These are phyloP conservation scores for Hypomyces perniciosus DNA, from an alignment of 2,329 filamentous ascomycete species.

Conservation along the genomic window DNA sequence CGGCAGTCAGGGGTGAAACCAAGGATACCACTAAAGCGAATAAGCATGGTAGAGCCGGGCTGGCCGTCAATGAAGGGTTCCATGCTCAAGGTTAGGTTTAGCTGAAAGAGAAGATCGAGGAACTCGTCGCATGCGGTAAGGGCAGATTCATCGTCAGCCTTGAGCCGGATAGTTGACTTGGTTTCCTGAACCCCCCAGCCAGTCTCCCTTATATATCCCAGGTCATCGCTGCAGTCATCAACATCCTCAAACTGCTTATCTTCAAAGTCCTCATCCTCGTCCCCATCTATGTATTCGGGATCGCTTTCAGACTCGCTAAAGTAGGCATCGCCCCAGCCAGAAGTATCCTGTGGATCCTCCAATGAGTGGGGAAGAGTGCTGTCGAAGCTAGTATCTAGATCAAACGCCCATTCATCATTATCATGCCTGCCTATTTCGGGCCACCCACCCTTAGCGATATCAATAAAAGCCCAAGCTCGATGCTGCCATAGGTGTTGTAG, in stretches of 20 bases:
- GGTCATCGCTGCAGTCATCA: too few relatives aligned
- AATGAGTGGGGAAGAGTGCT: neutral
- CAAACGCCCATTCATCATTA: neutral
- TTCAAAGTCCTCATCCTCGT: too few relatives aligned
- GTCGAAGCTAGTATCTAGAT: neutral
- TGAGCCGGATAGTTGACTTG: neutral
- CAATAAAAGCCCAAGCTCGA: neutral
- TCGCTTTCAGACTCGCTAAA: too few relatives aligned
- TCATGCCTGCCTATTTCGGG: neutral
- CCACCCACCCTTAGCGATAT: neutral
- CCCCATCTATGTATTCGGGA: too few relatives aligned
- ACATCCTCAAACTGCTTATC: too few relatives aligned
- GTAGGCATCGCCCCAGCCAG: too few relatives aligned
- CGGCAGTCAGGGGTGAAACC: neutral
- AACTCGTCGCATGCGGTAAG: neutral
- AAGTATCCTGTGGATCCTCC: too few relatives aligned
- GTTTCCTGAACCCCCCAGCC: too few relatives aligned
- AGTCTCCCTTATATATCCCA: too few relatives aligned
- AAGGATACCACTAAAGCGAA: constrained; percentile 3
- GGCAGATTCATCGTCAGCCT: neutral
- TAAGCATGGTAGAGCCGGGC: neutral
- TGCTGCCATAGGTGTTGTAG: neutral
- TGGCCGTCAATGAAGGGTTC: neutral
- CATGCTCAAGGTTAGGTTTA: neutral
- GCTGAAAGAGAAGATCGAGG: constrained; percentile 1